phyloP scores from a whole-genome alignment of 1,139 yeast species.

The Arxiozyma bovina region DNA sequence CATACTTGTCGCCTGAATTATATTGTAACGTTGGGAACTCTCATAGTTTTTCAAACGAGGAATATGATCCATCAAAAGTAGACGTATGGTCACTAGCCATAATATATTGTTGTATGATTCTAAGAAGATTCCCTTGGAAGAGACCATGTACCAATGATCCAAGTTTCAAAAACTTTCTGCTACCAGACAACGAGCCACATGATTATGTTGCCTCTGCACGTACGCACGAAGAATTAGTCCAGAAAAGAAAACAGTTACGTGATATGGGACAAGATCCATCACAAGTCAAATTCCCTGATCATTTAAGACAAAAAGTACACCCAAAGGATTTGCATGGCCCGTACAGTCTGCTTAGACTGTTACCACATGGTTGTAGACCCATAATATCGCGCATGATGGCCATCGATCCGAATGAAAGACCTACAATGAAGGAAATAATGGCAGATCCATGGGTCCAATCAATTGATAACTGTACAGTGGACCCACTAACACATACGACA shows the following conservation, averaged over 20 bases:
- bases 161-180: constrained; percentile 55
- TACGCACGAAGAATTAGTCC: constrained; percentile 37
- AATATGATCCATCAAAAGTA: constrained; percentile 85
- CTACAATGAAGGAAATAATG: constrained; percentile 57
- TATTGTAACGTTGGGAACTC: constrained; percentile 38
- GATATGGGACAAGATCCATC: not conserved
- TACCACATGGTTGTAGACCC: constrained; percentile 79
- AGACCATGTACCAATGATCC: constrained; percentile 77
- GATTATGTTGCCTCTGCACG: constrained; percentile 40
- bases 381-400: constrained; percentile 66
- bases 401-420: constrained; percentile 59
- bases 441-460: constrained; percentile 62
- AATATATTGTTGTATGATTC: constrained; percentile 89
- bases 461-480: constrained; percentile 43
- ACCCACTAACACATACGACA: constrained; percentile 20
- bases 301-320: constrained; percentile 12
- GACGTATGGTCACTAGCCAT: constrained; percentile 95
- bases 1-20: constrained; percentile 95
- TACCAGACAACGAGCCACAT: constrained; percentile 37
- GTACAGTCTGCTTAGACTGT: constrained; percentile 70
- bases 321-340: constrained; percentile 50
- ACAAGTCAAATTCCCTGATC: constrained; percentile 4
- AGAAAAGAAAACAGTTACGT: constrained; percentile 17
- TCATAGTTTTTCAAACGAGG: constrained; percentile 12
- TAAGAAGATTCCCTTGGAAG: constrained; percentile 95